These are phyloP conservation scores for Fusarium scirpi DNA, from an alignment of 2,329 filamentous ascomycete genomes.

Conservation along the genomic window DNA sequence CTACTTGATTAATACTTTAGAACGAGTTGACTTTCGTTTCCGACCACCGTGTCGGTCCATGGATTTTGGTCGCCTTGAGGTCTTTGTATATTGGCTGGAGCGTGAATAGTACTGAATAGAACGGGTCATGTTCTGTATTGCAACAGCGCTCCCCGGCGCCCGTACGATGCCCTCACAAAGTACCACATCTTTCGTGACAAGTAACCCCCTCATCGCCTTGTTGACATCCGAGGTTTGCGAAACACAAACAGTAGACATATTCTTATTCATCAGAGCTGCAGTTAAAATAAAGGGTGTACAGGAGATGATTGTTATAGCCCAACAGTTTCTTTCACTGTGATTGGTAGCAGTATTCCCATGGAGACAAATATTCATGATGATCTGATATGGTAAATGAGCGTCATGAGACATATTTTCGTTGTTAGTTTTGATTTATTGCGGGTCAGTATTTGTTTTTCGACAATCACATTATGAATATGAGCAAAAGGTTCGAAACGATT, in stretches of 20 bases:
- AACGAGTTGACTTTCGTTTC: neutral
- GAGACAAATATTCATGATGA: neutral
- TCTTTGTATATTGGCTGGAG: neutral
- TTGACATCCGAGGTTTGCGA: neutral
- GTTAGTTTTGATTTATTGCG: neutral
- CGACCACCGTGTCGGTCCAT: neutral
- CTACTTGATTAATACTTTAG: neutral
- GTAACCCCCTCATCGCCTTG: neutral
- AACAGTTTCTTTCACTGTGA: neutral
- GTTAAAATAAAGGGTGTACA: neutral
- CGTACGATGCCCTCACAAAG: neutral
- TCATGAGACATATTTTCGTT: neutral
- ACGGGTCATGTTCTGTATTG: neutral
- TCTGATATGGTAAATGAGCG: neutral
- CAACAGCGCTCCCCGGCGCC: neutral
- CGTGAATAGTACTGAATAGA: neutral
- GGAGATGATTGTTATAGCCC: too few species aligned
- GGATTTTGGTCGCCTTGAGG: neutral
- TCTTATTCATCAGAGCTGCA: neutral
- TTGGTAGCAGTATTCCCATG: neutral
- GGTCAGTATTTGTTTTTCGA: neutral
- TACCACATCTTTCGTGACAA: conserved; percentile 27
- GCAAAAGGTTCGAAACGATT: neutral
- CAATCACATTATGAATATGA: neutral
- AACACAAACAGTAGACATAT: neutral